Evolutionary conservation across 208 protist species (phyloP), one percentile per base, ranked within the genome.

Genomic region (Histomonas meleagridis): DNA sequence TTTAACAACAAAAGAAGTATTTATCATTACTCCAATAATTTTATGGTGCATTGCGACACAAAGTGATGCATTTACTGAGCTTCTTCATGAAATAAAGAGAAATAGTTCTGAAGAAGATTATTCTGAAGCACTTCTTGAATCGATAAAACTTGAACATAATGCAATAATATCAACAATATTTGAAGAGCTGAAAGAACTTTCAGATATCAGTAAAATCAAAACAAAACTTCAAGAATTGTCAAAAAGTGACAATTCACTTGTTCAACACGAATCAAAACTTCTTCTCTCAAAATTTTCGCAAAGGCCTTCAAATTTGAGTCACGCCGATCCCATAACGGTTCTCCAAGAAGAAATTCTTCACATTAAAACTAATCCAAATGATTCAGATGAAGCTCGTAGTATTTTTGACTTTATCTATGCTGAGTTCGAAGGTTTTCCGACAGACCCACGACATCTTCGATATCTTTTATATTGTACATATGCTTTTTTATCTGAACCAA

Each of bases 21-120:
- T 32, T n/a, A 46, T 51, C n/a, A 81, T 81, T 32, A 43, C n/a
- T 23, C 70, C 70, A 81, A 81, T 81, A 51, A 23, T 81, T 51
- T 51, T 81, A 21, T 81, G 70, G 70, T 81, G 70, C 43, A 81
- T 51, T 26, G 43, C 70, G n/a, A 81, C 70, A 81, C 14, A 81
- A 81, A 81, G 70, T 81, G 70, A 81, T 51, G 70, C 70, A 51
- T 81, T 46, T 51, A 51, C 1, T 14, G 10, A 81, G 21, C 43
- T 81, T 51, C 10, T 81, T 7, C 3, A 48, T 16, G 23, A 32
- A 32, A 1, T 81, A 32, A 48, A 35, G n/a, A 16, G 23, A 12
- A n/a, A 16, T n/a, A 51, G 40, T n/a, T 51, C 48, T n/a, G 18
- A 48, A 48, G 10, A 32, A 51, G 70, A 81, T n/a, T 81, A 51